Evolutionary conservation across 169 alveolate genomes (phyloP), one percentile per base, ranked within the genome.

Genomic region (Plasmodium ovale): DNA sequence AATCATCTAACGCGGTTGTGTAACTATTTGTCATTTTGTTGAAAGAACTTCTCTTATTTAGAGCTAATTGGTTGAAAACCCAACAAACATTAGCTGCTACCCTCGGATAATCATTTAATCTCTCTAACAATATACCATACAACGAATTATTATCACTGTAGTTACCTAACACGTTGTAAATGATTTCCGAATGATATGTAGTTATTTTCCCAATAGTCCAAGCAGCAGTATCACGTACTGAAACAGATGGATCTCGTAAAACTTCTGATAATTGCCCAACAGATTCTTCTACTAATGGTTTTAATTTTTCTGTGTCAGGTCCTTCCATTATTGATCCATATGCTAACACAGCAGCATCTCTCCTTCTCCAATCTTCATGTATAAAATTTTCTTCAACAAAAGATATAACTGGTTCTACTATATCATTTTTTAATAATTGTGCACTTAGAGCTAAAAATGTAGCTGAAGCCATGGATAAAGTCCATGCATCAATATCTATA

Each of bases 341-440:
- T 2, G 98, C 98, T 54, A 97, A 87, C 27, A 97, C 97, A 10
- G 98, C 98, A 5, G 98, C 98, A 92, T 97, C 98, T 47, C 98
- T 94, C 68, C 94, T 87, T 68, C 94, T 94, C 98, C 98, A 97
- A 89, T 94, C 95, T 25, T 96, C 87, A 87, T 94, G 94, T 65
- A 90, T 62, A 73, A 96, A 97, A 92, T 97, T 96, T 27, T 92
- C 94, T 69, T 95, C 94, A 62, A 97, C 96, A 65, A 96, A 97
- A 53, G 95, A 92, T 23, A 97, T 93, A 51, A 95, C 97, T 10
- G 97, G 95, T 71, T 93, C 96, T 35, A 97, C 93, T 10, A 97
- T 96, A 62, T 94, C 97, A 92, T 97, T 96, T 87, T 93, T 92
- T 51, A 97, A 95, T 56, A 95, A 93, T 89, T 97, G 98, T 54